Evolutionary conservation across 106 monocot genomes (phyloP).

Genomic region (Dendrobium huoshanense): DNA sequence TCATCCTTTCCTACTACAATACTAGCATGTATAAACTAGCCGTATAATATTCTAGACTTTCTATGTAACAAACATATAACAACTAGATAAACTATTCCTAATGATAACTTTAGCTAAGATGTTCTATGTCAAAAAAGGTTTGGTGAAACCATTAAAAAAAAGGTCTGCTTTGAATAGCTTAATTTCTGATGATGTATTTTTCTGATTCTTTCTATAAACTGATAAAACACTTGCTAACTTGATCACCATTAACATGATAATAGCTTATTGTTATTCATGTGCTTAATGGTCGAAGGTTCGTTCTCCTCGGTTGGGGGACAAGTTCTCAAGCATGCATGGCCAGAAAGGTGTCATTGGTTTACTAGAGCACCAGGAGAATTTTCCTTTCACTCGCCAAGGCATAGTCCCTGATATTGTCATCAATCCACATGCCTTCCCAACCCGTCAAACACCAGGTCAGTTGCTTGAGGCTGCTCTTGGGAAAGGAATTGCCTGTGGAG

Average conservation of each 20-base stretch:
- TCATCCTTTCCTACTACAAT: too few species aligned
- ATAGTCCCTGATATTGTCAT: conserved; percentile 98
- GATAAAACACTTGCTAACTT: not conserved
- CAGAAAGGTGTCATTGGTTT: conserved; percentile 97
- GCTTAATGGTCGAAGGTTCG: conserved; percentile 45
- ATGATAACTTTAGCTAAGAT: too few species aligned
- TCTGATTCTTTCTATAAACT: not conserved
- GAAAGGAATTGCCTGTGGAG: conserved; percentile 71
- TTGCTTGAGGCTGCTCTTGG: conserved; percentile 89
- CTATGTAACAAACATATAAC: too few species aligned
- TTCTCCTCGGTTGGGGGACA: conserved; percentile 78
- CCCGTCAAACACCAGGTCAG: conserved; percentile 94
- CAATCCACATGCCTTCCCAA: conserved; percentile 95
- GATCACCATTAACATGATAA: not conserved
- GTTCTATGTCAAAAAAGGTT: too few species aligned
- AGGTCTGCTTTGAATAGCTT: not conserved
- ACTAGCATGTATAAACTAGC: too few species aligned
- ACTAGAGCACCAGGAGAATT: conserved; percentile 91
- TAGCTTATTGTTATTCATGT: not conserved
- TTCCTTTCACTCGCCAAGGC: conserved; percentile 75
- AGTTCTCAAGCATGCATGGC: conserved; percentile 99
- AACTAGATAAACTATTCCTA: too few species aligned
- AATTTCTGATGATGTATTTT: not conserved
- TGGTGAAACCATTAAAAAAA: too few species aligned
- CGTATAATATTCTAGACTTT: too few species aligned